phyloP scores from a whole-genome alignment of 495 filamentous ascomycete genomes.

The Hyaloscypha bicolor region DNA sequence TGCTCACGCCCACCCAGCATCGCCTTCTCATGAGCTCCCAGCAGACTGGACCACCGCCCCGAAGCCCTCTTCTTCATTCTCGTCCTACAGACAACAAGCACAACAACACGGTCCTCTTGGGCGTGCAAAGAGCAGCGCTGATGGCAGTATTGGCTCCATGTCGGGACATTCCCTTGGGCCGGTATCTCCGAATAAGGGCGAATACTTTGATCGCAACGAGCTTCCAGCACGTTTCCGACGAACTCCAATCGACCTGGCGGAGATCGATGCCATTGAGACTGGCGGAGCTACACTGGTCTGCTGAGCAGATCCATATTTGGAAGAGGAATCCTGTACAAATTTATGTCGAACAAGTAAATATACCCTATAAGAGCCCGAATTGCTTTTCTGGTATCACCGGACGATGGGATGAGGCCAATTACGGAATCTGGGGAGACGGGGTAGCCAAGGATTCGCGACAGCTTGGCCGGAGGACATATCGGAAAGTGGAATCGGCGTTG shows the following conservation, averaged over 20 bases:
- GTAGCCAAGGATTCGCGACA: background rate
- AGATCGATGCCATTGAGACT: conserved; percentile 95
- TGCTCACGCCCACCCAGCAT: conserved; percentile 56
- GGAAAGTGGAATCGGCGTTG: background rate
- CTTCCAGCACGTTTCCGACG: conserved; percentile 83
- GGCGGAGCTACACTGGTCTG: conserved; percentile 76
- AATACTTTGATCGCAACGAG: conserved; percentile 87
- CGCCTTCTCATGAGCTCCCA: conserved; percentile 47
- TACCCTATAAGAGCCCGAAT: conserved; percentile 7
- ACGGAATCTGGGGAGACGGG: background rate
- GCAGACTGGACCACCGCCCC: conserved; percentile 29
- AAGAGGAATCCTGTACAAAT: background rate
- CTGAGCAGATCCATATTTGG: conserved; percentile 28
- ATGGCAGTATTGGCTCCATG: conserved; percentile 62
- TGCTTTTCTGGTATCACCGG: background rate
- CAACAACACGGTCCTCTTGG: conserved; percentile 90
- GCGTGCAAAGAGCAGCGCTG: conserved; percentile 50
- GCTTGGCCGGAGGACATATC: background rate
- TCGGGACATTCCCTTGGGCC: conserved; percentile 70
- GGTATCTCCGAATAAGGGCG: conserved; percentile 68
- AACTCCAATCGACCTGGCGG: conserved; percentile 66
- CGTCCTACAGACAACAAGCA: conserved; percentile 86
- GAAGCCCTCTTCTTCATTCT: conserved; percentile 71
- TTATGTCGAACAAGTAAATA: conserved; percentile 15
- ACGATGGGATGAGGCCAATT: conserved; percentile 3